These are phyloP conservation scores for Nitzschia putrida DNA, from an alignment of 108 stramenopile genomes.

Conservation along the genomic window DNA sequence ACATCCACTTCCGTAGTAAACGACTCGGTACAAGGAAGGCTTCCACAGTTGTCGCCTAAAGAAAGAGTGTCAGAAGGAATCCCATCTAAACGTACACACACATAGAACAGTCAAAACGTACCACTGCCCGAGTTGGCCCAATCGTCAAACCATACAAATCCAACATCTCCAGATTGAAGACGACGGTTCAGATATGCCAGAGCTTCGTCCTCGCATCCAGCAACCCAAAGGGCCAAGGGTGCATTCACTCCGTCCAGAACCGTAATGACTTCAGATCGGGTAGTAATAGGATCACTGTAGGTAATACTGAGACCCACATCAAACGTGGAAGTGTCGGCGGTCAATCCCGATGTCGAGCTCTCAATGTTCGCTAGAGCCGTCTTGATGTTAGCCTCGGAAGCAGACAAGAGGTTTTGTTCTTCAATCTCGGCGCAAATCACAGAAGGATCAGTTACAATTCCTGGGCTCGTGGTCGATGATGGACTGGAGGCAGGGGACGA, in stretches of 20 bases:
- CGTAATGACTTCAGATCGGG: neutral
- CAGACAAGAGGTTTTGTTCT: neutral
- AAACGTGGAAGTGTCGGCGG: neutral
- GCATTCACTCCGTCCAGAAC: neutral
- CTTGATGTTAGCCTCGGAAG: neutral
- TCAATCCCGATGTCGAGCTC: neutral
- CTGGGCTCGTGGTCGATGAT: neutral
- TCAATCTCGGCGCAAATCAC: neutral
- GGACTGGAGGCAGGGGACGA: neutral
- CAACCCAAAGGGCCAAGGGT: slow-evolving; percentile 15
- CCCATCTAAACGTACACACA: too few species aligned
- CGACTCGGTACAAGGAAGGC: neutral
- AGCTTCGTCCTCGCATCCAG: slow-evolving; percentile 11
- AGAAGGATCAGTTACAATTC: neutral
- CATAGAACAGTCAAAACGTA: neutral
- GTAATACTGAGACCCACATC: neutral
- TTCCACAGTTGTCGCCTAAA: neutral
- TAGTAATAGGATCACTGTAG: neutral
- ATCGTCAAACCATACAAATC: neutral
- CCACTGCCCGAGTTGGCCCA: neutral
- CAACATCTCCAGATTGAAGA: neutral
- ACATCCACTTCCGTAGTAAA: neutral
- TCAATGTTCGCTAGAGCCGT: neutral
- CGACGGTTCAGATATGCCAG: neutral
- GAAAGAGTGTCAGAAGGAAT: too few species aligned